A percentile compares a stretch with the other conserved stretches of the same genome.
These are phyloP conservation scores for Talaromyces thailandensis DNA, from an alignment of 495 filamentous ascomycete genomes.

Conservation along the genomic window DNA sequence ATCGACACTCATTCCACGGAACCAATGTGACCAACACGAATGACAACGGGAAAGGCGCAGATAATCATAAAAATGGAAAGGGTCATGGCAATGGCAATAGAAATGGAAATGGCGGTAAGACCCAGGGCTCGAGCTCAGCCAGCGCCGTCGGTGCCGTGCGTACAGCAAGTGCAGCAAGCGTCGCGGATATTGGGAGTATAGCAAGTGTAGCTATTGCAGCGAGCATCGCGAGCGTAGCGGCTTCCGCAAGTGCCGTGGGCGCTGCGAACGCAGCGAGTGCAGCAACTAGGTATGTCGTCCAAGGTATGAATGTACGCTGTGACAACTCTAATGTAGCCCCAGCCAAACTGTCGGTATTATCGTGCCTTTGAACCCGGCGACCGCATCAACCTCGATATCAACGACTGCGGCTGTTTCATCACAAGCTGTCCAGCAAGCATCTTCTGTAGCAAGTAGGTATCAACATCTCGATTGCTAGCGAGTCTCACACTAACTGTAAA, in stretches of 20 bases:
- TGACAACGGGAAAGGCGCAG: neutral
- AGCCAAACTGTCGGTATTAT: neutral
- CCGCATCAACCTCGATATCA: neutral
- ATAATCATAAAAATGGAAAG: neutral
- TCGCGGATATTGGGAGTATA: neutral
- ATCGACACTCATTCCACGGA: neutral
- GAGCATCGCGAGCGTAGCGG: neutral
- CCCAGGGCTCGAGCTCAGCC: neutral
- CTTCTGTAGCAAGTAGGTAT: neutral
- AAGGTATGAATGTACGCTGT: neutral
- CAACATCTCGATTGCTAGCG: neutral
- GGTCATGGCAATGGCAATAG: neutral
- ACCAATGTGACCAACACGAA: neutral
- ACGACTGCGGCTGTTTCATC: neutral
- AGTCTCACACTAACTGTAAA: neutral
- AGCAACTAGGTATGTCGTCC: neutral
- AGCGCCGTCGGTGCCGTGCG: neutral
- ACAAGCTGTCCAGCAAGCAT: neutral
- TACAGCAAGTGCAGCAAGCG: neutral
- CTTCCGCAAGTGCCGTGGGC: neutral
- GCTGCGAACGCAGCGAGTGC: neutral
- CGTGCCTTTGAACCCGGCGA: neutral
- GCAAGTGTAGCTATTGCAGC: neutral
- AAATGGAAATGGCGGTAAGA: neutral
- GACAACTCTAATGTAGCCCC: neutral